Evolutionary conservation across 192 early-diverging fungal species (phyloP), one percentile per base, ranked within the genome.

Genomic region (Podila epigama): DNA sequence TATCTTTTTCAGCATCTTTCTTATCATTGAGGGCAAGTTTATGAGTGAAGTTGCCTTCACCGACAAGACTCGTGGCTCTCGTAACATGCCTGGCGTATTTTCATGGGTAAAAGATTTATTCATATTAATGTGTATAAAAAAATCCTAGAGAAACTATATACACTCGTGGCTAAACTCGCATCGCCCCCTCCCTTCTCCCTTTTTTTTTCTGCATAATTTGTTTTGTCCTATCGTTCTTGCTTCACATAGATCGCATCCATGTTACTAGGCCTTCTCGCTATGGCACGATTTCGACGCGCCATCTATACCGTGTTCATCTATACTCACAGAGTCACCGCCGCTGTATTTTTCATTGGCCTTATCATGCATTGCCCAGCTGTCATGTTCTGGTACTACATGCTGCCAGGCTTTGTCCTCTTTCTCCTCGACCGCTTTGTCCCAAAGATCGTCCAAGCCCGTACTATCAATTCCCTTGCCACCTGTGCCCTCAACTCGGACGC

Each of bases 361-460:
- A 64, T 77, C 36, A 77, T 77, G 73, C 73, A 77, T 20, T 77
- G 64, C 40, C 73, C 73, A n/a, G 63, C 73, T 3, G 37, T 64
- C 31, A 77, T 77, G 73, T 27, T 77, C 15, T 77, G 73, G 66
- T 77, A 77, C 66, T 77, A 77, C 34, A 62, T 63, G 54, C 66
- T 77, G 32, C 73, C 73, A 1, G 61, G 73, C 2, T 77, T 77
- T 31, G 51, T 77, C 50, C 66, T 77, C 31, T 77, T 77, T 61
- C 61, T 77, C 5, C 18, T 77, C 18, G 73, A 77, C 32, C 65
- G 73, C 1, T 68, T 77, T 42, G 73, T 77, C 5, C 73, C 73
- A 37, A 77, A 59, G 33, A 77, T 77, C 55, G 68, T 77, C 59
- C 73, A 77, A 32, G 66, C 66, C 18, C 65, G 73, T 22, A 58